Evolutionary conservation across 441 rosid species (phyloP).

Genomic region (Isatis lusitanica): DNA sequence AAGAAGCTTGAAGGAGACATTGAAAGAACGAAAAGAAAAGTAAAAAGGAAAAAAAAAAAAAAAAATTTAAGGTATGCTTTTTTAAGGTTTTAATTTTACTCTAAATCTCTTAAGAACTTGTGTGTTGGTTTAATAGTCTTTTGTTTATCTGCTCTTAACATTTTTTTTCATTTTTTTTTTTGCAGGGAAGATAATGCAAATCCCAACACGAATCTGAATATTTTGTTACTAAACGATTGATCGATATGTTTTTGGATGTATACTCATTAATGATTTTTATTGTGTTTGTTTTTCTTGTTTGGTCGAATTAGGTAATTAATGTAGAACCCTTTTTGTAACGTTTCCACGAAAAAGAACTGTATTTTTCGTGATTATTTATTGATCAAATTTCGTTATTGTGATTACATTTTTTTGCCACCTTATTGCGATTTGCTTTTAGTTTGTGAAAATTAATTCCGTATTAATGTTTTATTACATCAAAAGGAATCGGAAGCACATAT

Average conservation of each 20-base stretch:
- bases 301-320: conserved; percentile 21
- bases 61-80: conserved; percentile 18
- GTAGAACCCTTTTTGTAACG: conserved; percentile 25
- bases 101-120: conserved; percentile 7
- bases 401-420: neutral
- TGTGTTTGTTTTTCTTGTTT: conserved; percentile 18
- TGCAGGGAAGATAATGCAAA: conserved; percentile 29
- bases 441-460: neutral
- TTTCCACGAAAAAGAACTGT: neutral
- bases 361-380: conserved; percentile 1
- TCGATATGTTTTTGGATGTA: conserved; percentile 27
- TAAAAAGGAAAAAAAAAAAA: neutral
- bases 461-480: neutral
- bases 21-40: neutral
- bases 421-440: neutral
- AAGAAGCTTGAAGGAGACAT: conserved; percentile 67
- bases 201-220: conserved; percentile 27
- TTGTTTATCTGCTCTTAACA: neutral
- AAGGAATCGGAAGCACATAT: neutral
- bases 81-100: too few species aligned
- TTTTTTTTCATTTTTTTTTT: neutral
- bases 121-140: neutral
- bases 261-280: conserved; percentile 12
- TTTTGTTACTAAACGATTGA: conserved; percentile 20
- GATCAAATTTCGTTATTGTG: conserved; percentile 12